Percentiles rank a stretch among this genome's conserved stretches.
Evolutionary conservation across 805 yeast species (phyloP).

Genomic region (Teunomyces lycoperdinae): DNA sequence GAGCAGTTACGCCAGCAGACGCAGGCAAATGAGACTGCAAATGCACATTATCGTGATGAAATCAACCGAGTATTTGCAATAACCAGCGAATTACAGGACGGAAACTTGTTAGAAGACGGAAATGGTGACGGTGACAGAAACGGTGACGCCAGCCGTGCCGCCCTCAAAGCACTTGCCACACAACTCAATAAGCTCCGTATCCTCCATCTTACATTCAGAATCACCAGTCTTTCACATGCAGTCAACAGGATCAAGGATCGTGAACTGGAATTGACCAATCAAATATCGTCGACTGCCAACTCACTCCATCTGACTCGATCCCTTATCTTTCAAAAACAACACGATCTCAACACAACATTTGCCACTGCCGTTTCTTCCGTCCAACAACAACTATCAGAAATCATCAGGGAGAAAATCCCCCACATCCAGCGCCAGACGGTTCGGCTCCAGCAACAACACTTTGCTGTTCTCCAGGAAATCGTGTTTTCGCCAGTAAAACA

Average conservation of each 20-base stretch:
- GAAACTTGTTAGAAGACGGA: background rate
- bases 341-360: background rate
- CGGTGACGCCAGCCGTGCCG: background rate
- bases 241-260: background rate
- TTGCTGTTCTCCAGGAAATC: constrained; percentile 24
- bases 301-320: background rate
- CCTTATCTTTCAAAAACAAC: background rate
- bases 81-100: constrained; percentile 12
- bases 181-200: constrained; percentile 30
- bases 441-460: constrained; percentile 21
- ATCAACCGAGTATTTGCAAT: constrained; percentile 26
- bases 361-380: background rate
- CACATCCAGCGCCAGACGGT: constrained; percentile 25
- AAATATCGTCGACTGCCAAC: background rate
- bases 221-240: constrained; percentile 7
- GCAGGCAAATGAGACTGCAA: constrained; percentile 21
- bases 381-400: background rate
- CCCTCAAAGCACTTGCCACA: constrained; percentile 24
- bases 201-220: constrained; percentile 14
- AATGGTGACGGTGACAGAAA: background rate
- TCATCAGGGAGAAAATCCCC: constrained; percentile 8
- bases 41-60: constrained; percentile 16
- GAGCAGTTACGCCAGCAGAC: constrained; percentile 1
- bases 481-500: constrained; percentile 13
- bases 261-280: background rate